A percentile compares a stretch with the other conserved stretches of the same genome.
Evolutionary conservation across 1,284 basidiomycete species (phyloP).

Genomic region (Puccinia horiana): DNA sequence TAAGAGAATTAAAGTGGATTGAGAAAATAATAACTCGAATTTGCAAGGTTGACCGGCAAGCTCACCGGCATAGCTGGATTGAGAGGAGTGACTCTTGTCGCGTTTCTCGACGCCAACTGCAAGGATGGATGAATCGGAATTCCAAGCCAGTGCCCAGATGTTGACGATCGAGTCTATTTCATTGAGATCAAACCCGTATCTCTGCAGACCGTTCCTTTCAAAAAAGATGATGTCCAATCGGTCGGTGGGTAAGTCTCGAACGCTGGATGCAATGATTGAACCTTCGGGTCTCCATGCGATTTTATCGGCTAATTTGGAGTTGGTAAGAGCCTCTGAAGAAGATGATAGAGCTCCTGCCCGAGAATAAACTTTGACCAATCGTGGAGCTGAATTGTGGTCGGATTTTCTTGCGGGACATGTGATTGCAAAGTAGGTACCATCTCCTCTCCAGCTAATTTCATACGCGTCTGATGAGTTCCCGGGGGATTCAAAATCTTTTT

Average conservation of each 20-base stretch:
- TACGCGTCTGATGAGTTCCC: slow-evolving; percentile 55
- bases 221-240: slow-evolving; percentile 82
- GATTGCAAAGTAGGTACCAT: slow-evolving; percentile 34
- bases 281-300: slow-evolving; percentile 88
- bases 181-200: slow-evolving; percentile 81
- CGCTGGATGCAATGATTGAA: slow-evolving; percentile 77
- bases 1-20: not conserved
- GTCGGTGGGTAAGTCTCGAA: slow-evolving; percentile 72
- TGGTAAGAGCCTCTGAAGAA: slow-evolving; percentile 73
- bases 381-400: slow-evolving; percentile 68
- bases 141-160: slow-evolving; percentile 81
- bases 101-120: slow-evolving; percentile 75
- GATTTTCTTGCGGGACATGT: slow-evolving; percentile 63
- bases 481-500: slow-evolving; percentile 62
- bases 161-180: slow-evolving; percentile 65
- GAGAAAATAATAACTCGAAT: not conserved
- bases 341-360: slow-evolving; percentile 76
- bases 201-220: slow-evolving; percentile 87
- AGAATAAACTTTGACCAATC: slow-evolving; percentile 76
- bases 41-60: not conserved
- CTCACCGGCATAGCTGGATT: slow-evolving; percentile 30
- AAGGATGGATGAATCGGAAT: slow-evolving; percentile 80
- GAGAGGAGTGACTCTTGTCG: slow-evolving; percentile 71
- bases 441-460: slow-evolving; percentile 28
- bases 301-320: slow-evolving; percentile 74